phyloP scores from a whole-genome alignment of 2,329 filamentous ascomycete species.

The Aureobasidium subglaciale region DNA sequence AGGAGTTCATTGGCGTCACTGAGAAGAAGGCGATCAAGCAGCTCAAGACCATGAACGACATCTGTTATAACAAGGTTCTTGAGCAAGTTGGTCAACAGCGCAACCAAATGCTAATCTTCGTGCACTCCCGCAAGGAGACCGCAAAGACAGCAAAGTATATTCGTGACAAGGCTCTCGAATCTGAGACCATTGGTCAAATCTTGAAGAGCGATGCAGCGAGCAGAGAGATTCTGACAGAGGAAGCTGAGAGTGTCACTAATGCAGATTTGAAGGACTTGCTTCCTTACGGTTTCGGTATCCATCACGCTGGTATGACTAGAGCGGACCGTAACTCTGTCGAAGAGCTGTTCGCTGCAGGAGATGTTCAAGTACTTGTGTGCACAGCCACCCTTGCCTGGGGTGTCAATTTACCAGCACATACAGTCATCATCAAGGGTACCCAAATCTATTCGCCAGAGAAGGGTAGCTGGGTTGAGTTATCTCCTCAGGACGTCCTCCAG shows the following conservation, averaged over 20 bases:
- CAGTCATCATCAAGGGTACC: conserved; percentile 97
- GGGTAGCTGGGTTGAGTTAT: conserved; percentile 96
- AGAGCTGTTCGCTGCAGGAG: conserved; percentile 84
- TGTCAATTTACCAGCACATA: conserved; percentile 95
- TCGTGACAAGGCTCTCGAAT: conserved; percentile 90
- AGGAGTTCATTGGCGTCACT: conserved; percentile 95
- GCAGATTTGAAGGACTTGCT: conserved; percentile 86
- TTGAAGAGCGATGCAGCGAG: conserved; percentile 87
- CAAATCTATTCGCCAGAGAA: conserved; percentile 98
- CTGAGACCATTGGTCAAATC: conserved; percentile 95
- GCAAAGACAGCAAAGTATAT: conserved; percentile 96
- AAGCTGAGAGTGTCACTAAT: conserved; percentile 75
- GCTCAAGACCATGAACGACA: conserved; percentile 98
- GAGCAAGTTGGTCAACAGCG: conserved; percentile 89
- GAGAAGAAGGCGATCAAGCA: conserved; percentile 99
- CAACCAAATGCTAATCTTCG: conserved; percentile 98
- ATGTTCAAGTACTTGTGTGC: conserved; percentile 91
- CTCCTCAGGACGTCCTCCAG: conserved; percentile 93
- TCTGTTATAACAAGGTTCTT: conserved; percentile 94
- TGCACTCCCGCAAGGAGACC: conserved; percentile 96
- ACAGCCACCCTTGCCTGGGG: conserved; percentile 98
- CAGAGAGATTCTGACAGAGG: conserved; percentile 78
- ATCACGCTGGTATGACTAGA: conserved; percentile 94
- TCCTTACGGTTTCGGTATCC: conserved; percentile 95
- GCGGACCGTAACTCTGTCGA: conserved; percentile 93